phyloP scores from a whole-genome alignment of 2,329 filamentous ascomycete species.

The Parastagonospora avenae region DNA sequence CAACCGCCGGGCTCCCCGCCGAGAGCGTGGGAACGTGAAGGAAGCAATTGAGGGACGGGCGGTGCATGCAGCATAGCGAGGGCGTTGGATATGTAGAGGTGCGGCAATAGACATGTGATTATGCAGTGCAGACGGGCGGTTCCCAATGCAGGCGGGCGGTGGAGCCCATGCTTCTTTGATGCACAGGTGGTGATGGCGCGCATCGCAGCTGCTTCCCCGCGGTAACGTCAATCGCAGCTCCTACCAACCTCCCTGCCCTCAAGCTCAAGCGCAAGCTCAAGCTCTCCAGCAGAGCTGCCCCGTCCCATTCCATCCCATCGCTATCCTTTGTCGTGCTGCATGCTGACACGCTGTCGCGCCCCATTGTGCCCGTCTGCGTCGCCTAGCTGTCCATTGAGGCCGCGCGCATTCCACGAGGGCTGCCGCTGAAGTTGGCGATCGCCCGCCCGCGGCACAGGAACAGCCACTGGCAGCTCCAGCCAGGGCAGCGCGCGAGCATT shows the following conservation, averaged over 20 bases:
- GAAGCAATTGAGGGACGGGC: not conserved
- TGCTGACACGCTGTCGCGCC: too few relatives aligned
- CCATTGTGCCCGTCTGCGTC: constrained; percentile 11
- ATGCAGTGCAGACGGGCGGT: not conserved
- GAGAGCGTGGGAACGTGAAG: not conserved
- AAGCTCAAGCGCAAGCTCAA: too few relatives aligned
- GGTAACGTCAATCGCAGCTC: too few relatives aligned
- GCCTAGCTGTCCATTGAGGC: constrained; percentile 6
- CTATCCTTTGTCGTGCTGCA: constrained; percentile 5
- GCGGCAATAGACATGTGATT: not conserved
- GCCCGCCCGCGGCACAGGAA: constrained; percentile 1
- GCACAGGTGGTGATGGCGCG: not conserved
- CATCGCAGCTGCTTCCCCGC: not conserved
- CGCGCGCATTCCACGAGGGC: constrained; percentile 16
- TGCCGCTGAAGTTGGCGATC: not conserved
- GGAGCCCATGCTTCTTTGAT: not conserved
- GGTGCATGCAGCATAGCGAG: not conserved
- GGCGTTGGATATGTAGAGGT: not conserved
- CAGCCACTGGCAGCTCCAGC: constrained; percentile 3
- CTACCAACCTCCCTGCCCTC: not conserved
- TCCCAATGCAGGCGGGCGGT: not conserved
- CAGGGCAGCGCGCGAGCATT: constrained; percentile 21
- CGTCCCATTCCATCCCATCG: not conserved
- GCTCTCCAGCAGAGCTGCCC: too few relatives aligned
- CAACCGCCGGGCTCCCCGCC: not conserved